Base-by-base conservation (phyloP, 306 rosid genomes). In the Crotalaria pallida region DNA sequence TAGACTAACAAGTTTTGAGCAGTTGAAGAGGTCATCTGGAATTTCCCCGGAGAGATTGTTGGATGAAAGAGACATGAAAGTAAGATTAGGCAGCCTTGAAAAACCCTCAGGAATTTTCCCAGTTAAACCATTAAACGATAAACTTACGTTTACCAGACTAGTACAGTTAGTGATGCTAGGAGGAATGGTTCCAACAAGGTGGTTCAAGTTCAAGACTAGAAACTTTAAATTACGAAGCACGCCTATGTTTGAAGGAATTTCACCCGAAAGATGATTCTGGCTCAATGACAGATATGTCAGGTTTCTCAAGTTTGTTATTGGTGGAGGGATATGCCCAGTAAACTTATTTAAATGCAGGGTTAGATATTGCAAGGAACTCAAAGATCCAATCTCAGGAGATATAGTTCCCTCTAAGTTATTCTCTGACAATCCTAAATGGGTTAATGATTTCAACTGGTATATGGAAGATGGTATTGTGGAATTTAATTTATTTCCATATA, bases 1-100 rank as follows among this genome's bases (percentile, higher is more conserved):
- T 52, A 92, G 77, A 58, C 36, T 73, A 13, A 2, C 51, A 65
- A 92, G 95, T 34, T 76, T 78, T 49, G 92, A 79, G 83, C 96
- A 92, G 71, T 87, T 83, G 70, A 83, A 89, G 53, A 92, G 76
- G 81, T 83, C 89, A 52, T 89, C 84, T 13, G 98, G 98, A 81
- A 89, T 83, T 81, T 84, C 85, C n/a, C 98, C 98, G 9, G 69
- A 71, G 82, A 92, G 3, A 65, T 77, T 81, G 77, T 92, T 92
- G 29, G 71, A 19, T 27, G 63, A 6, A 49, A 92, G 68, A 13
- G 81, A 41, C 38, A 92, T 27, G 81, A 64, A 60, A 66, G 88
- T 89, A 47, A 92, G 94, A 81, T 87, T 89, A n/a, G 48, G 84
- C 49, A 88, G 29, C 67, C 87, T 74, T 26, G 87, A 80, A 19